Conservation (phyloP, 176 grass and related monocot genomes). For the Ensete glaucum region DNA sequence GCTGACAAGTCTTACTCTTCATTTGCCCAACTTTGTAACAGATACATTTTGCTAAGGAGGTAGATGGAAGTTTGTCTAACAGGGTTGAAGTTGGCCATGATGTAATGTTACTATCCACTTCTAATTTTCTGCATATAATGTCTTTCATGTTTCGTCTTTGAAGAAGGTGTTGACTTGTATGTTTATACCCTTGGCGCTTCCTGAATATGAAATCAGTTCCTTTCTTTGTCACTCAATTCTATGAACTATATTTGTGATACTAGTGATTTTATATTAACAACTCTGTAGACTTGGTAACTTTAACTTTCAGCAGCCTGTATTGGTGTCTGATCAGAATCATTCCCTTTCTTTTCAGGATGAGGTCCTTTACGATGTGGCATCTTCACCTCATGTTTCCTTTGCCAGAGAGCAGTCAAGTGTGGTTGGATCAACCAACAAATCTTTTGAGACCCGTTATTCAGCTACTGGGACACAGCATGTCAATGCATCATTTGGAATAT, state of each 20-base stretch:
- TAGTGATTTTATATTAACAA: not conserved
- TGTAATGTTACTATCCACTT: constrained; percentile 24
- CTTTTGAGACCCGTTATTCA: constrained; percentile 19
- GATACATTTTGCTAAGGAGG: constrained; percentile 67
- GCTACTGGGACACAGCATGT: constrained; percentile 1
- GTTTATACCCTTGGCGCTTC: no score
- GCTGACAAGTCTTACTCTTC: constrained; percentile 10
- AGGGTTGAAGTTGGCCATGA: constrained; percentile 33
- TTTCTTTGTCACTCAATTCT: not conserved
- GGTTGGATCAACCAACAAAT: constrained; percentile 25
- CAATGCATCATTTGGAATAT: constrained; percentile 12
- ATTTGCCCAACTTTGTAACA: constrained; percentile 24
- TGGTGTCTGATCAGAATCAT: not conserved
- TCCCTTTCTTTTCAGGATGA: constrained; percentile 28
- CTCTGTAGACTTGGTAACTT: not conserved
- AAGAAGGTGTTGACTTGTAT: not conserved
- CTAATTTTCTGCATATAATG: constrained; percentile 8
- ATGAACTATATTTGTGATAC: not conserved
- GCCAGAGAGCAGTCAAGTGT: constrained; percentile 27
- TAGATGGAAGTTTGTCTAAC: constrained; percentile 51
- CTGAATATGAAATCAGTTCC: not conserved
- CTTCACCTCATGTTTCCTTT: constrained; percentile 38
- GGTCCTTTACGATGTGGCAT: constrained; percentile 26
- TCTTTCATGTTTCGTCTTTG: constrained; percentile 22
- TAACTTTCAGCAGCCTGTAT: not conserved